phyloP scores from a whole-genome alignment of 2,329 filamentous ascomycete genomes.

The Ophiostoma australiae region DNA sequence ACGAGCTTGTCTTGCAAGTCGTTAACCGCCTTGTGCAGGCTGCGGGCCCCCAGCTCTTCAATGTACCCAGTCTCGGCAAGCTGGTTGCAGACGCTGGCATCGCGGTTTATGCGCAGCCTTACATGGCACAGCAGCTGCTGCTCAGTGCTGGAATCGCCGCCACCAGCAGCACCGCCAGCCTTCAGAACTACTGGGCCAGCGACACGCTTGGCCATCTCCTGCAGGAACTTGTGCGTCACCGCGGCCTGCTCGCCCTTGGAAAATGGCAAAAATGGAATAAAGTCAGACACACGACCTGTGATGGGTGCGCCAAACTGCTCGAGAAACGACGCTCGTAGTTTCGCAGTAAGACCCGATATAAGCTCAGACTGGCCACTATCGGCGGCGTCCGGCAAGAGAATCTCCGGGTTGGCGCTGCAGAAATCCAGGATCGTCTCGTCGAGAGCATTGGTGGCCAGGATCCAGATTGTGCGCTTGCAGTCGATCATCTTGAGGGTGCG shows the following conservation, averaged over 20 bases:
- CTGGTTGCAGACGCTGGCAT: slow-evolving; percentile 20
- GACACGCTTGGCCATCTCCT: slow-evolving; percentile 15
- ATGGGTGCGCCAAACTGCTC: slow-evolving; percentile 22
- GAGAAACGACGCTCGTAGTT: slow-evolving; percentile 14
- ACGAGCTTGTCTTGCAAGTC: background rate
- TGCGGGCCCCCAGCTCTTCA: slow-evolving; percentile 23
- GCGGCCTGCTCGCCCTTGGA: slow-evolving; percentile 24
- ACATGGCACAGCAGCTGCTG: background rate
- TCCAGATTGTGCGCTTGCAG: slow-evolving; percentile 24
- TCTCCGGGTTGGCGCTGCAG: slow-evolving; percentile 19
- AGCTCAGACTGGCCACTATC: background rate
- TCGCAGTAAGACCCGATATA: background rate
- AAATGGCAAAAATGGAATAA: slow-evolving; percentile 25
- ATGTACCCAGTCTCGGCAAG: slow-evolving; percentile 20
- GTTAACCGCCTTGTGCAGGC: slow-evolving; percentile 19
- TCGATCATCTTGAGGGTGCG: slow-evolving; percentile 13
- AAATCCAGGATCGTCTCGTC: slow-evolving; percentile 21
- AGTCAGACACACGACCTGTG: slow-evolving; percentile 23
- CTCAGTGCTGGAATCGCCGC: background rate
- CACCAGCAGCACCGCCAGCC: background rate
- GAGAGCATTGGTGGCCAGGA: slow-evolving; percentile 24
- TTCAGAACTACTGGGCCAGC: slow-evolving; percentile 14
- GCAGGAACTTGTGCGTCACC: slow-evolving; percentile 23
- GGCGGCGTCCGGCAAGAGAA: background rate
- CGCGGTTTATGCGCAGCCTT: background rate